Conservation (phyloP, 2,329 filamentous ascomycete species). For the Trichoderma sp. region DNA sequence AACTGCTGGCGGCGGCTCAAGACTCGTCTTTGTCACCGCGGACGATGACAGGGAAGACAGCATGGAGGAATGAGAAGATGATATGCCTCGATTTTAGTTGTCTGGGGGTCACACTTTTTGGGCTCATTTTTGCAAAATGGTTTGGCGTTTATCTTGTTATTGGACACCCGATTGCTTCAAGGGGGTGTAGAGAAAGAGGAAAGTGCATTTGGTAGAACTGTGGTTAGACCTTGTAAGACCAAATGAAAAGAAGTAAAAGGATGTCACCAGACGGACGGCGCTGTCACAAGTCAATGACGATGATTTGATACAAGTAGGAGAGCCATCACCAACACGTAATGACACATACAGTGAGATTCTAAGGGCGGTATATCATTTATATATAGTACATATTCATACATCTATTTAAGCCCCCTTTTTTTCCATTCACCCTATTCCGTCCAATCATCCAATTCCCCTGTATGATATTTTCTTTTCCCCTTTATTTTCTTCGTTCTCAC, state of each 20-base stretch:
- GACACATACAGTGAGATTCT: conserved; percentile 2
- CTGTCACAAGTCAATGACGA: not conserved
- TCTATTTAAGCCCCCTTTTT: not conserved
- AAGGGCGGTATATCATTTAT: conserved; percentile 16
- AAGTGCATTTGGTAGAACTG: conserved; percentile 26
- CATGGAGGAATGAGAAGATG: conserved; percentile 44
- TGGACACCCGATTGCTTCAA: conserved; percentile 29
- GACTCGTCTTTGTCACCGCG: conserved; percentile 70
- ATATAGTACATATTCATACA: conserved; percentile 27
- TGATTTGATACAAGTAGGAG: not conserved
- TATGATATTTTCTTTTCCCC: not conserved
- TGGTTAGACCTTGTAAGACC: conserved; percentile 17
- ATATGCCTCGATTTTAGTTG: not conserved
- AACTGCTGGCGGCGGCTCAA: conserved; percentile 69
- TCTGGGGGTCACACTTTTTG: conserved; percentile 17
- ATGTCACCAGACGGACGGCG: not conserved
- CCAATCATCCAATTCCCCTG: not conserved
- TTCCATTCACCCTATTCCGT: not conserved
- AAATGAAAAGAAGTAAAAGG: conserved; percentile 12
- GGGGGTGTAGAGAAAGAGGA: conserved; percentile 12
- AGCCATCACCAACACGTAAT: not conserved
- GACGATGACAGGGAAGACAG: conserved; percentile 54
- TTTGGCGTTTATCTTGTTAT: conserved; percentile 37
- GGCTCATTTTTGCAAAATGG: conserved; percentile 30
- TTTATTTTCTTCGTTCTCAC: not conserved